phyloP scores from a whole-genome alignment of 495 filamentous ascomycete species.

The Trichoderma asperelloides region DNA sequence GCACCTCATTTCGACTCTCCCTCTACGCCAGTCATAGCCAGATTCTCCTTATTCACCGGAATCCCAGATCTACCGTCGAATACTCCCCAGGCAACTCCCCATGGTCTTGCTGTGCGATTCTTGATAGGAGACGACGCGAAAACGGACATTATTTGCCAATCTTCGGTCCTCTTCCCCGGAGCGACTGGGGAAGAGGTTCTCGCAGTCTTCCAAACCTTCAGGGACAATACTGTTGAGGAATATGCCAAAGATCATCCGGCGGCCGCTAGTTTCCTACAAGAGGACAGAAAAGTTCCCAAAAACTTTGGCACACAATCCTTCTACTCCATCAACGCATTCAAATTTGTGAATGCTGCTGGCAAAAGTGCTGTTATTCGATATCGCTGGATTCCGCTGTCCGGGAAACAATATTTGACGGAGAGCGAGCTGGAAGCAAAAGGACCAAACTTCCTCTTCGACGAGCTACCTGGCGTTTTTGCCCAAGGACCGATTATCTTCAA shows the following conservation, averaged over 20 bases:
- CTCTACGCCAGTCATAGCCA: constrained; percentile 37
- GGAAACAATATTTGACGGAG: constrained; percentile 23
- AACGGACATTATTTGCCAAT: constrained; percentile 48
- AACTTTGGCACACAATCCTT: constrained; percentile 38
- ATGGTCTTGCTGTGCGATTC: constrained; percentile 43
- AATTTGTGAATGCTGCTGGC: constrained; percentile 32
- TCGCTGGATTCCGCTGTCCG: constrained; percentile 33
- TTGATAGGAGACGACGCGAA: constrained; percentile 33
- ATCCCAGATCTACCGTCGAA: constrained; percentile 43
- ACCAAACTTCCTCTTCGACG: constrained; percentile 35
- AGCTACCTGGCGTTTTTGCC: constrained; percentile 24
- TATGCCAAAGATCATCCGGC: constrained; percentile 35
- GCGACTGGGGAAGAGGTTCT: constrained; percentile 40
- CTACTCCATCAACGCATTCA: constrained; percentile 42
- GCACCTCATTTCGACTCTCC: constrained; percentile 41
- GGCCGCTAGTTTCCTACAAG: constrained; percentile 34
- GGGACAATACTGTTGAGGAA: constrained; percentile 23
- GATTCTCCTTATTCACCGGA: constrained; percentile 46
- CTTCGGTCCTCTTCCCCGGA: constrained; percentile 38
- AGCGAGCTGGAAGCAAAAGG: constrained; percentile 24
- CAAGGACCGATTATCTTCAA: constrained; percentile 32
- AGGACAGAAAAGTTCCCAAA: constrained; percentile 37
- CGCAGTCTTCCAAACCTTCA: constrained; percentile 33
- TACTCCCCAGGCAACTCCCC: constrained; percentile 38
- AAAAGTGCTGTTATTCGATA: constrained; percentile 39